Evolutionary conservation across 345 rosid genomes (phyloP).

Genomic region (Salix caprea): DNA sequence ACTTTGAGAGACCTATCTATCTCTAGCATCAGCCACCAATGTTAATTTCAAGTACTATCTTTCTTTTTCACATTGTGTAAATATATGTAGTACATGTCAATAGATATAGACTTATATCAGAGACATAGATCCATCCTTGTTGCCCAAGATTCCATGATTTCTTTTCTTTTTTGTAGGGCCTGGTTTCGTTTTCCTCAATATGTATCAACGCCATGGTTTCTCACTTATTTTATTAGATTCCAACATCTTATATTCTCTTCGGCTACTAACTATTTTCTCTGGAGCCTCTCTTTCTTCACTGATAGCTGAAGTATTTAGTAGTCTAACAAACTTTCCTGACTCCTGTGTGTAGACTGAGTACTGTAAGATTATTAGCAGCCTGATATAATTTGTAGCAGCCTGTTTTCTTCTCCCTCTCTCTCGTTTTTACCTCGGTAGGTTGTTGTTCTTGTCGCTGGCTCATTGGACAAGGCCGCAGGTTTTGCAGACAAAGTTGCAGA

Average conservation of each 20-base stretch:
- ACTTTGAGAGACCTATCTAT: not conserved
- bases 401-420: not conserved
- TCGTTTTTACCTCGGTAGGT: slow-evolving; percentile 26
- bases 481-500: slow-evolving; percentile 34
- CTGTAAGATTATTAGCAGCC: not conserved
- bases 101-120: not conserved
- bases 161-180: not conserved
- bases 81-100: not conserved
- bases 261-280: not conserved
- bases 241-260: not conserved
- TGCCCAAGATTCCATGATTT: slow-evolving; percentile 4
- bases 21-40: not conserved
- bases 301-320: not conserved
- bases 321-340: not conserved
- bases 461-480: slow-evolving; percentile 41
- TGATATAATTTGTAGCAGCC: not conserved
- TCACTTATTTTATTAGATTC: not conserved
- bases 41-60: not conserved
- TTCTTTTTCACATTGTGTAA: slow-evolving; percentile 1
- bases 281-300: not conserved
- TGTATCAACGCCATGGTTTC: not conserved
- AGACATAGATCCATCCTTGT: slow-evolving; percentile 8
- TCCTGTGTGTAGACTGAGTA: not conserved
- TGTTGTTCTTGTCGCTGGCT: slow-evolving; percentile 42
- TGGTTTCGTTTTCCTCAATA: slow-evolving; percentile 1